Conservation (phyloP, 2,329 filamentous ascomycete species). For the Lachnellula cervina region DNA sequence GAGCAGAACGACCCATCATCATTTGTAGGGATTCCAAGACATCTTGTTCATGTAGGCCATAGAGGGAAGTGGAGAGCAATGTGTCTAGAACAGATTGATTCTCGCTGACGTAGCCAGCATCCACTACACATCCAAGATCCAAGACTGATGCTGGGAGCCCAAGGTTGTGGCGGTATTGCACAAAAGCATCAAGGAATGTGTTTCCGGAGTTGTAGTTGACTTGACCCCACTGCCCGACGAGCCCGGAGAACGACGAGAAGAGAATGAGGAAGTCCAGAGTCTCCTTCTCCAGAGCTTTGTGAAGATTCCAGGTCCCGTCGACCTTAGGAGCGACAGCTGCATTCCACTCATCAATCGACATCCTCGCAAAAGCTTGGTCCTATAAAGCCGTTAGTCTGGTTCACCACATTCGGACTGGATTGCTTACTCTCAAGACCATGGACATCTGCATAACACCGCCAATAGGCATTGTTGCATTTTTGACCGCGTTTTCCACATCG, state of each 20-base stretch:
- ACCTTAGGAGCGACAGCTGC: conserved; percentile 33
- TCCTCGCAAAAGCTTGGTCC: conserved; percentile 31
- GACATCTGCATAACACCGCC: conserved; percentile 27
- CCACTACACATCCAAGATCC: conserved; percentile 46
- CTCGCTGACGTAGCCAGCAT: conserved; percentile 32
- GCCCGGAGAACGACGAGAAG: conserved; percentile 32
- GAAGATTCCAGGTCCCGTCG: conserved; percentile 16
- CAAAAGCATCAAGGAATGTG: conserved; percentile 40
- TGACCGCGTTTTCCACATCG: conserved; percentile 8
- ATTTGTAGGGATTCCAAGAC: conserved; percentile 8
- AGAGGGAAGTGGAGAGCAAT: neutral
- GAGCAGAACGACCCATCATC: neutral
- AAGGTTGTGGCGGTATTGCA: conserved; percentile 34
- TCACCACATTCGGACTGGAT: neutral
- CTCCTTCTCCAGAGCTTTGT: conserved; percentile 4
- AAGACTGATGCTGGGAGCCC: conserved; percentile 43
- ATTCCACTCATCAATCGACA: conserved; percentile 34
- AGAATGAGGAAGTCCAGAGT: conserved; percentile 38
- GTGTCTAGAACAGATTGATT: conserved; percentile 4
- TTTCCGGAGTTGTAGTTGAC: conserved; percentile 36
- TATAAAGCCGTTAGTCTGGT: neutral
- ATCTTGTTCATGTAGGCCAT: conserved; percentile 4
- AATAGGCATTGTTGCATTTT: conserved; percentile 5
- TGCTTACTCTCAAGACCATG: conserved; percentile 24
- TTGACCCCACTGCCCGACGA: conserved; percentile 31